Evolutionary conservation across 768 basidiomycete species (phyloP), one percentile per base, ranked within the genome.

Genomic region (Kwoniella sp.): DNA sequence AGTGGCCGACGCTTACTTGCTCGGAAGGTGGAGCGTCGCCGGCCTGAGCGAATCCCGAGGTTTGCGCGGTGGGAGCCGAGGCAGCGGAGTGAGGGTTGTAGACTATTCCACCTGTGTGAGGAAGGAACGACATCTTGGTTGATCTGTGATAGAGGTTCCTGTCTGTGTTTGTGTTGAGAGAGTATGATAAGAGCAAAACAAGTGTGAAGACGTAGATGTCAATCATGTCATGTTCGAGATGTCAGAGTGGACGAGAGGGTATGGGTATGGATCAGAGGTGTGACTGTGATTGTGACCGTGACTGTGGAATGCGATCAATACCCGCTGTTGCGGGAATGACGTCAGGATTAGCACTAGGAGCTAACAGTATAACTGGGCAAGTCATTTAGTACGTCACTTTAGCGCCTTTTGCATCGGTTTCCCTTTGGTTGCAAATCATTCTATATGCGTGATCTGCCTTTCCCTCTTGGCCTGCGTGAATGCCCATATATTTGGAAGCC

Each of bases 31-130:
- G 65, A 4, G 65, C 48, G 53, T 61, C 59, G 26, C 47, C 66
- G 13, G 66, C 66, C 56, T 63, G 61, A 26, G 57, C 66, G 52
- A 68, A 68, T n/a, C 66, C 66, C 4, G 66, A 68, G 13, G 66
- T 68, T 29, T 68, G 66, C 17, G 66, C 66, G 20, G 66, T 68
- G 8, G 61, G 55, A 2, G 38, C 57, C 17, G 56, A 20, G 31
- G 23, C 28, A 4, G 54, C 7, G 0, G 56, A 45, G 2, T 13
- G 22, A 28, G 51, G 56, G 15, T 50, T 28, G 26, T 56, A 56
- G 50, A 52, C 31, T 28, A 58, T 58, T 22, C 56, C 50, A 15
- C 22, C 34, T 22, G 48, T 30, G 25, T 65, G 48, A 15, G 63
- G 55, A 31, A 65, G 45, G 48, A 56, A 41, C 4, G 63, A 65